phyloP scores from a whole-genome alignment of 164 flowering plant species.

The Magnolia kwangsiensis region DNA sequence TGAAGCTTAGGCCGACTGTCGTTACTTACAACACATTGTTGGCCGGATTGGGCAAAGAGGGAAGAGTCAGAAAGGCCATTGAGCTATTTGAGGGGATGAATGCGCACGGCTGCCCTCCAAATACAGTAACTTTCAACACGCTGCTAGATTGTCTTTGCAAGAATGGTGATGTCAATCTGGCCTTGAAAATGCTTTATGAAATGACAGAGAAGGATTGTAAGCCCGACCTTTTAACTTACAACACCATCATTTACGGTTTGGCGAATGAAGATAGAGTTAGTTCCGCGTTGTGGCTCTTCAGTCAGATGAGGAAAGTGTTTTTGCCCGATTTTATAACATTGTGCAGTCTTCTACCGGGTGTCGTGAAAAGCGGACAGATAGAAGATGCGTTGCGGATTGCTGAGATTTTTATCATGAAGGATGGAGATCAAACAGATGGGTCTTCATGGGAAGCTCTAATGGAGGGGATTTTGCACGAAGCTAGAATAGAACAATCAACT shows the following conservation, averaged over 20 bases:
- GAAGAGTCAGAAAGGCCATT: conserved; percentile 50
- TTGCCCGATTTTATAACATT: conserved; percentile 70
- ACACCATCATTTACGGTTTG: conserved; percentile 73
- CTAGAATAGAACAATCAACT: conserved; percentile 42
- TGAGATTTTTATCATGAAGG: conserved; percentile 30
- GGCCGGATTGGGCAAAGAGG: conserved; percentile 72
- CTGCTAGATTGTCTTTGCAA: conserved; percentile 36
- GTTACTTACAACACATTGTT: conserved; percentile 88
- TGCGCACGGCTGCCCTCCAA: conserved; percentile 23
- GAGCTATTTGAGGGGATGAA: conserved; percentile 40
- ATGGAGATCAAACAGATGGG: conserved; percentile 19
- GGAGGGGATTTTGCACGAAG: conserved; percentile 50
- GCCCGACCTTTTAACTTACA: conserved; percentile 81
- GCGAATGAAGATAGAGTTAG: conserved; percentile 44
- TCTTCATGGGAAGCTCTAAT: conserved; percentile 66
- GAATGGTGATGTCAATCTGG: conserved; percentile 59
- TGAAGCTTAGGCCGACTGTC: conserved; percentile 69
- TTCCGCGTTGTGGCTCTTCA: conserved; percentile 76
- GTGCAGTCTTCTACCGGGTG: conserved; percentile 67
- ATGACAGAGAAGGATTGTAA: conserved; percentile 52
- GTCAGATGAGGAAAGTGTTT: conserved; percentile 72
- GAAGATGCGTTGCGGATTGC: conserved; percentile 59
- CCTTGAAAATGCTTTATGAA: conserved; percentile 49
- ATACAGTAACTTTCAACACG: conserved; percentile 34
- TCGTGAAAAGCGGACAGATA: conserved; percentile 49